Base-by-base conservation (phyloP, 441 rosid species). In the Omphalea diandra region DNA sequence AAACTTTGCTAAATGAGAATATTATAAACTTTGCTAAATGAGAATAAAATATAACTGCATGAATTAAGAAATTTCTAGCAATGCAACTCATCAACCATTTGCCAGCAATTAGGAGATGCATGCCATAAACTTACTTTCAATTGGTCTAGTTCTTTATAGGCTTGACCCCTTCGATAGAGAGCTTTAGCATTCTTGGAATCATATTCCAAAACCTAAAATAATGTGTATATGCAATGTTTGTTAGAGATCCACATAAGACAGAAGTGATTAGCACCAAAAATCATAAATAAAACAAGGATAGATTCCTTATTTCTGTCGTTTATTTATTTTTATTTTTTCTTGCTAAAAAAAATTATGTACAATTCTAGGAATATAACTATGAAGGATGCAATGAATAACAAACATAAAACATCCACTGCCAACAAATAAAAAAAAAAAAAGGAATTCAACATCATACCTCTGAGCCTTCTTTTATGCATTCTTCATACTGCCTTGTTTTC, bases 101-200 rank as follows among this genome's bases (percentile, higher is more conserved):
- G 17, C 14, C 24, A 32, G 46, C 20, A 65, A 44, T 24, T 53
- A 5, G 67, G 52, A 74, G 26, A 61, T 33, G 29, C 33, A 43
- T 7, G 53, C 26, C 46, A 62, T 71, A 56, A 78, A 84, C 99
- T 85, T 81, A 92, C 99, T 78, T 85, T 85, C 71, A 92, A 69
- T 49, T 57, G 85, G 41, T 89, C 92, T 5, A 92, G 47, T 81
- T 90, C 93, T 82, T 83, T 90, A 77, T 87, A 88, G 41, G 99
- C 98, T 83, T 88, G 96, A 77, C 99, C 99, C 81, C 97, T 93
- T 63, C 99, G 83, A 79, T 92, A 90, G 32, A 92, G 90, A 75
- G 97, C 99, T 82, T 95, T 95, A 49, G 87, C 81, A 79, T 95
- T 95, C 67, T 79, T 88, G 31, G 86, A 80, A 81, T 95, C 99